Percentiles rank a stretch among this genome's conserved stretches.
These are phyloP conservation scores for Mycena albidolilacea DNA, from an alignment of 768 basidiomycete species.

Conservation along the genomic window DNA sequence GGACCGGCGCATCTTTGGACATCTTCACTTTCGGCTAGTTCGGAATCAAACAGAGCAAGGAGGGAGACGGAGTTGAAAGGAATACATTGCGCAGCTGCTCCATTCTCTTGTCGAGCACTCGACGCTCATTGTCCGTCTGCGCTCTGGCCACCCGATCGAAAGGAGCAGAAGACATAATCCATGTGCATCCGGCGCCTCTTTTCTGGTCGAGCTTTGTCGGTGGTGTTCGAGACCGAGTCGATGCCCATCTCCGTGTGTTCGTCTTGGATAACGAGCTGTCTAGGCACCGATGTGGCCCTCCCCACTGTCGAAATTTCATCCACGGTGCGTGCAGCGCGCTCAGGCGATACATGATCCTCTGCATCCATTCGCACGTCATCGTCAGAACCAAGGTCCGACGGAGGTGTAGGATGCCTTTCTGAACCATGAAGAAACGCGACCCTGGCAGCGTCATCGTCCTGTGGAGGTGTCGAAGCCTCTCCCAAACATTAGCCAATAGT, in stretches of 20 bases:
- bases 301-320: no score
- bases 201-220: neutral
- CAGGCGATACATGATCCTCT: neutral
- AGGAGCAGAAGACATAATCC: conserved; percentile 13
- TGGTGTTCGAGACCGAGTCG: neutral
- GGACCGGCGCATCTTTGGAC: conserved; percentile 22
- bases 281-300: no score
- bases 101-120: conserved; percentile 7
- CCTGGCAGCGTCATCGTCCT: neutral
- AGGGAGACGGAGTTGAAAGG: neutral
- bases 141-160: neutral
- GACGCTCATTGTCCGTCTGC: conserved; percentile 8
- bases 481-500: neutral
- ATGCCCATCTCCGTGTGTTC: conserved; percentile 21
- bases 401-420: neutral
- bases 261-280: conserved; percentile 5
- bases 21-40: conserved; percentile 41
- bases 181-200: conserved; percentile 18
- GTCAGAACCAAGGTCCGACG: neutral
- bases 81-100: conserved; percentile 21
- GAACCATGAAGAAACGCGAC: neutral
- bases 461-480: neutral
- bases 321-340: neutral
- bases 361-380: neutral
- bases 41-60: neutral